Base-by-base conservation (phyloP, 169 alveolate genomes). In the Plasmodium falciparum region DNA sequence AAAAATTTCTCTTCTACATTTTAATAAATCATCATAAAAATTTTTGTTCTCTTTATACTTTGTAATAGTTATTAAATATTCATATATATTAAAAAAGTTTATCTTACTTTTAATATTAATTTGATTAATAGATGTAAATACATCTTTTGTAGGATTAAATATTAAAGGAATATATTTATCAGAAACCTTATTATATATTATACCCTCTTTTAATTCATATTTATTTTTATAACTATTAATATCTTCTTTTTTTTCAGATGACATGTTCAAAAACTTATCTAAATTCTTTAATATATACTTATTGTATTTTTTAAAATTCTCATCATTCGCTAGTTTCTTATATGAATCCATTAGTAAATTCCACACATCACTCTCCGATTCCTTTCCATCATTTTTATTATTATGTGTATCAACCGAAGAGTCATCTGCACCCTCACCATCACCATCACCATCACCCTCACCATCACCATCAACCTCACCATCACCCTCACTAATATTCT, bases 141-240 rank as follows among this genome's bases (percentile, higher is more conserved):
- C 50, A 71, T 86, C 88, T 65, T 72, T 70, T 1, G 59, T 12
- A 2, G 92, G 92, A 52, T 71, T 59, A 50, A 86, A 86, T 8
- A 86, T 8, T 39, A 86, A 54, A n/a, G 92, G 72, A 2, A 73
- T 66, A 2, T 47, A 17, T 61, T 54, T 70, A 22, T 45, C 61
- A 29, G 59, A 47, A 12, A 1, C 24, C 11, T 22, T 63, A 65
- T 71, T 71, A 22, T 71, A 8, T 20, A 86, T 86, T 63, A 49
- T 50, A 33, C 92, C 92, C 5, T 86, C 88, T 15, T 66, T 54
- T 26, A 86, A 26, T 22, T 86, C 92, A 22, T 86, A 86, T 22
- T 26, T 58, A 86, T 86, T 45, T 45, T 62, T 86, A 45, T 86
- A 86, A 61, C 73, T 67, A 11, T 29, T 56, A 8, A 71, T 17